Base-by-base conservation (phyloP, 2,329 filamentous ascomycete species). In the Cladosporium sp. region DNA sequence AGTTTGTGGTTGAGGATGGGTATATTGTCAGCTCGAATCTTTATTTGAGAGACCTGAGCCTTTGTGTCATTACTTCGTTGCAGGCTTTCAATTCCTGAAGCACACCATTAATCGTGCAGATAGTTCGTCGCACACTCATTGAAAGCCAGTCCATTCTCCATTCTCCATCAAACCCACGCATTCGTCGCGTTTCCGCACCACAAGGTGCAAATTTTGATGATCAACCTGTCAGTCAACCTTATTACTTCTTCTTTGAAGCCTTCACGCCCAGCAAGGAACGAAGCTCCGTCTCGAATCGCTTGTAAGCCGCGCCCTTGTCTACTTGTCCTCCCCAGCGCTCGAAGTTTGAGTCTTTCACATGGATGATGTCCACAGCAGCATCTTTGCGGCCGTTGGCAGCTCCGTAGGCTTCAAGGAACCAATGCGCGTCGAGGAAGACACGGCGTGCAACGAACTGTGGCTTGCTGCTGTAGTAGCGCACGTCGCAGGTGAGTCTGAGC, bases 381-480 rank as follows among this genome's bases (percentile, higher is more conserved):
- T 72, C 71, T 26, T 65, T 67, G 4, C 46, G 18, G 5, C 70
- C 72, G 21, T 74, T 70, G 11, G 69, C 70, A n/a, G 61, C 46
- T 4, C 68, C 71, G 28, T 68, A 70, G 2, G 68, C 68, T 30
- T 75, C 70, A 5, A 76, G 57, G 54, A 75, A 75, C 51, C 66
- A 59, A 54, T 70, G 67, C 5, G 66, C 70, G 25, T 74, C 71
- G 3, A 64, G 28, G 34, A 14, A 36, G 34, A 36, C 16, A 2
- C 13, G 34, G 16, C 11, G 1, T 3, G 71, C 72, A 10, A 73
- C 58, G 5, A 61, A 36, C 25, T 62, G 28, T 1, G 68, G 67
- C 8, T 36, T 10, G 34, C 56, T 25, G 10, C n/a, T 25, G 18
- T 51, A 65, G 23, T 54, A 56, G 14, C 64, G 56, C 13, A 72